Conservation (phyloP, 305 asterid genomes). For the Coffea humblotiana region DNA sequence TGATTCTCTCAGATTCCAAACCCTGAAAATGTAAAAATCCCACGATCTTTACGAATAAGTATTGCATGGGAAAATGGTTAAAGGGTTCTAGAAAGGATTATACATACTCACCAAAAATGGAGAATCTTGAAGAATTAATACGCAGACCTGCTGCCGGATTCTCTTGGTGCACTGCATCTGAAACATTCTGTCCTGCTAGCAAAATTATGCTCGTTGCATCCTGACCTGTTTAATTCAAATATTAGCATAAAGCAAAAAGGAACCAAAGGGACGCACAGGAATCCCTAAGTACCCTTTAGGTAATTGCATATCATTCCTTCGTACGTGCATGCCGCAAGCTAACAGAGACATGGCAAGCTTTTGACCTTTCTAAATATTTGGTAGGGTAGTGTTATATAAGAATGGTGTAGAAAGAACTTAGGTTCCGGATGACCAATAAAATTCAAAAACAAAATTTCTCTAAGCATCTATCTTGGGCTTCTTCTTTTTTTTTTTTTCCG, state of each 20-base stretch:
- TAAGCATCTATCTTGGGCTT: background rate
- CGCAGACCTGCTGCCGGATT: slow-evolving; percentile 58
- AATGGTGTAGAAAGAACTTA: background rate
- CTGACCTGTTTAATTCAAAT: slow-evolving; percentile 49
- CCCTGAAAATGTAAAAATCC: slow-evolving; percentile 34
- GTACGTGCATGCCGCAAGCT: background rate
- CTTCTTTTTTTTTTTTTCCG: background rate
- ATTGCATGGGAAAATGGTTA: background rate
- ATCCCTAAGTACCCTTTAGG: background rate
- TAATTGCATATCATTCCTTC: background rate
- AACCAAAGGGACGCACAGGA: background rate
- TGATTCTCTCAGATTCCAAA: slow-evolving; percentile 48
- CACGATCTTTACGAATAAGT: background rate
- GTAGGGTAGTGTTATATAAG: background rate
- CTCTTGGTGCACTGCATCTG: slow-evolving; percentile 98
- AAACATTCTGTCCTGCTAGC: slow-evolving; percentile 97
- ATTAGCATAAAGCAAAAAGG: background rate
- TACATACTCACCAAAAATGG: slow-evolving; percentile 55
- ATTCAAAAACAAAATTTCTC: background rate
- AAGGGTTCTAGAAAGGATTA: too few species aligned
- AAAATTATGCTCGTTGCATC: slow-evolving; percentile 95
- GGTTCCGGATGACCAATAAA: background rate
- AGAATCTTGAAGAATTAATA: slow-evolving; percentile 51
- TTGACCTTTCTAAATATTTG: background rate
- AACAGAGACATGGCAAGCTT: background rate